Conservation (phyloP, 1,284 basidiomycete species). For the Rhodotorula mucilaginosa region DNA sequence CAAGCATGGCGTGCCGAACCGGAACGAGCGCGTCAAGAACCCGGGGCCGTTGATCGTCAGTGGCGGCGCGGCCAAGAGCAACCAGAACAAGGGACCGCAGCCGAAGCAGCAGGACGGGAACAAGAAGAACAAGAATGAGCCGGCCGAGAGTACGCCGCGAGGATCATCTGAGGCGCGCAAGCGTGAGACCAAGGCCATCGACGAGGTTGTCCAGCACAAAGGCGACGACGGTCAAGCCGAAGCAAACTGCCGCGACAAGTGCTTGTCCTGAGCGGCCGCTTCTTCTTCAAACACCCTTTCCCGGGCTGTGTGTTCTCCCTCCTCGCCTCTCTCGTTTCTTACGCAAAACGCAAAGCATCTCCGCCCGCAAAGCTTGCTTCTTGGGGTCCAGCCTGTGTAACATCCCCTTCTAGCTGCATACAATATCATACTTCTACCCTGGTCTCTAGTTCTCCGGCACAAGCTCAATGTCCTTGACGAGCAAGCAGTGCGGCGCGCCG, state of each 20-base stretch:
- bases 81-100: background rate
- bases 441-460: background rate
- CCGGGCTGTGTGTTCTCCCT: too few species aligned
- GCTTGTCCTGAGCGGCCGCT: background rate
- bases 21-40: conserved; percentile 32
- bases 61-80: background rate
- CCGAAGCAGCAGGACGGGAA: background rate
- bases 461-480: conserved; percentile 9
- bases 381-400: background rate
- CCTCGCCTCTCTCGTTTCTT: too few species aligned
- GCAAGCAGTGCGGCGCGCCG: conserved; percentile 11
- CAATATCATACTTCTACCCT: background rate
- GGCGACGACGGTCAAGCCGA: background rate
- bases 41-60: conserved; percentile 13
- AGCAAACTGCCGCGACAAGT: background rate
- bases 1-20: conserved; percentile 32
- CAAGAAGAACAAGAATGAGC: background rate
- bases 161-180: background rate
- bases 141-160: background rate
- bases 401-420: background rate
- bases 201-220: background rate
- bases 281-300: too few species aligned
- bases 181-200: background rate
- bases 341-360: too few species aligned
- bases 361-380: too few species aligned